phyloP scores from a whole-genome alignment of 768 basidiomycete species.

The Trichaptum fuscoviolaceum region DNA sequence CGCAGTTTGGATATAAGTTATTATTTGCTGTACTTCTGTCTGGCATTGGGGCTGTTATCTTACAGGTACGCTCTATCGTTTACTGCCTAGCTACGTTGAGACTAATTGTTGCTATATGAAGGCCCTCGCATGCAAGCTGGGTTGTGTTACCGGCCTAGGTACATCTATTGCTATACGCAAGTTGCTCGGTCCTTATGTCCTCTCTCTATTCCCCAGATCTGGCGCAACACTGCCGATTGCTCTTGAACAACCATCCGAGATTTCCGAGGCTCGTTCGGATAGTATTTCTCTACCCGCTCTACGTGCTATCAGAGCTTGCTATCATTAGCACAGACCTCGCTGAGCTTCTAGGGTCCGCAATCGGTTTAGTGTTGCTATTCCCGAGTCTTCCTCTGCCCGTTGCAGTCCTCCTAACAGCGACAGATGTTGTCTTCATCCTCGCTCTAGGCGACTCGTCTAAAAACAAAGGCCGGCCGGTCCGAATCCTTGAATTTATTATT shows the following conservation, averaged over 20 bases:
- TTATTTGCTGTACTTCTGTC: constrained; percentile 83
- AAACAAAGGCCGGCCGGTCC: constrained; percentile 57
- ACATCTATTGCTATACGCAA: constrained; percentile 16
- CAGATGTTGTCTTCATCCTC: constrained; percentile 67
- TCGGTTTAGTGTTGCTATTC: constrained; percentile 72
- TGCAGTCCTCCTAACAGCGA: constrained; percentile 60
- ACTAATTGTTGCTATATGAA: constrained; percentile 21
- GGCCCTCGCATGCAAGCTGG: constrained; percentile 76
- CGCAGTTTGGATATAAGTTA: constrained; percentile 77
- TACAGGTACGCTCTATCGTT: constrained; percentile 52
- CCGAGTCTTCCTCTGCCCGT: constrained; percentile 65
- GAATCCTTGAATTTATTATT: constrained; percentile 63
- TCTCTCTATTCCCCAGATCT: constrained; percentile 35
- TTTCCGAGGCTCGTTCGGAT: constrained; percentile 53
- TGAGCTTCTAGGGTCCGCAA: constrained; percentile 77
- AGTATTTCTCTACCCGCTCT: constrained; percentile 60
- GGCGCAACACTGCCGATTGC: constrained; percentile 58
- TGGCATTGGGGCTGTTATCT: constrained; percentile 75
- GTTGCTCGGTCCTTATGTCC: background rate
- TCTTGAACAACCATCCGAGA: constrained; percentile 60
- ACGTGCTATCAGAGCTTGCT: constrained; percentile 59
- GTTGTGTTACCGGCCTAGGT: constrained; percentile 80
- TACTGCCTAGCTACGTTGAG: background rate
- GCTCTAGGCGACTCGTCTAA: constrained; percentile 56
- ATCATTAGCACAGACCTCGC: constrained; percentile 78